Conservation (phyloP, 305 asterid species). For the Solanum hybrid region DNA sequence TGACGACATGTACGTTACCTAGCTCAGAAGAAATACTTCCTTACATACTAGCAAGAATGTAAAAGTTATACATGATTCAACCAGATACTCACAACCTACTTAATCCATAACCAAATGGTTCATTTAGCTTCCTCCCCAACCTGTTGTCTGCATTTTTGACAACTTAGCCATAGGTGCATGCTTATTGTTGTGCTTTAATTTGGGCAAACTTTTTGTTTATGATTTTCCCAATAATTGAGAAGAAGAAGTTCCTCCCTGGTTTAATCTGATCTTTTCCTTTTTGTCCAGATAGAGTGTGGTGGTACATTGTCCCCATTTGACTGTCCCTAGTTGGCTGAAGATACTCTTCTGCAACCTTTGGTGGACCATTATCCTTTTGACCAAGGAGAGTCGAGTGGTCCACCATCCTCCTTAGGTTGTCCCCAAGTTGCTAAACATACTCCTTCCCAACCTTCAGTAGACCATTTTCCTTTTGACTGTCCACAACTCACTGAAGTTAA, state of each 20-base stretch:
- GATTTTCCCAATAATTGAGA: background rate
- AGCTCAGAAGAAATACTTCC: too few relatives aligned
- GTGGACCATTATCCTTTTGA: background rate
- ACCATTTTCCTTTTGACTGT: background rate
- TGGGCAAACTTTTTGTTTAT: background rate
- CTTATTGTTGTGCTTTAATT: background rate
- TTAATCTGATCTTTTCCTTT: background rate
- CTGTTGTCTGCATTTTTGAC: too few relatives aligned
- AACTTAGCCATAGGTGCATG: too few relatives aligned
- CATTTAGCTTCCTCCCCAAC: too few relatives aligned
- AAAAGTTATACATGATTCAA: too few relatives aligned
- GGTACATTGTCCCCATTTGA: background rate
- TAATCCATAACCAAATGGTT: too few relatives aligned
- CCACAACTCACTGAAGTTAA: background rate
- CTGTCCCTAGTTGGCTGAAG: background rate
- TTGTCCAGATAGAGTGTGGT: background rate
- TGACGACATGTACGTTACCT: too few relatives aligned
- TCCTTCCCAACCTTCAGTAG: background rate
- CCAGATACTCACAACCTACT: too few relatives aligned
- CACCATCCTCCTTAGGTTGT: background rate
- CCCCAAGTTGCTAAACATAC: background rate
- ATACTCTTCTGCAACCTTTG: background rate
- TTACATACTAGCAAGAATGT: too few relatives aligned
- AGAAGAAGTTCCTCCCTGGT: background rate
- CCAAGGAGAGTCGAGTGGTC: background rate